Conservation (phyloP, 768 basidiomycete species). For the Dacryopinax spathularia region DNA sequence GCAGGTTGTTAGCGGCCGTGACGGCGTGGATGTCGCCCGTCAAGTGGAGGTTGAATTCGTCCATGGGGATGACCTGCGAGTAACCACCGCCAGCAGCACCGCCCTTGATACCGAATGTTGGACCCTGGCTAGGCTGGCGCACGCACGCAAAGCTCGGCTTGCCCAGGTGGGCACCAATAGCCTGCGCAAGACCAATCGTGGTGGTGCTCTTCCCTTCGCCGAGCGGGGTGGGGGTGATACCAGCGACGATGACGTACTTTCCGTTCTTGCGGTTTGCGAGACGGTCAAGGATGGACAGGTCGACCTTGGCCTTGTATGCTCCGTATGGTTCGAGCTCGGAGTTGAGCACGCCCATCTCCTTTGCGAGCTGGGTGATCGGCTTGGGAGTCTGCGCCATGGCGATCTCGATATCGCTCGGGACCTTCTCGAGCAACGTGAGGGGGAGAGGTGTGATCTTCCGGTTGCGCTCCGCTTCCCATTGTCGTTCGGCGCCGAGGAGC, state of each 20-base stretch:
- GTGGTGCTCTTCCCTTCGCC: conserved; percentile 99
- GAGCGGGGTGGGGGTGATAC: conserved; percentile 90
- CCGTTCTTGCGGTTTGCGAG: conserved; percentile 75
- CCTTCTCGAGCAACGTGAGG: conserved; percentile 65
- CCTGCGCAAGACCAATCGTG: conserved; percentile 91
- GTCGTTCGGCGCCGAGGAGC: conserved; percentile 63
- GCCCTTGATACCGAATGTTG: conserved; percentile 98
- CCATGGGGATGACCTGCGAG: conserved; percentile 98
- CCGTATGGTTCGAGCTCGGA: conserved; percentile 90
- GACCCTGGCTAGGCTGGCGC: conserved; percentile 94
- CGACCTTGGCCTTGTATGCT: conserved; percentile 93
- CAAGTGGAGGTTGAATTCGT: conserved; percentile 93
- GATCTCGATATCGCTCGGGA: conserved; percentile 94
- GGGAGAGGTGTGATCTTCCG: conserved; percentile 65
- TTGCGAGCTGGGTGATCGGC: conserved; percentile 65
- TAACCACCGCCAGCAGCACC: conserved; percentile 98
- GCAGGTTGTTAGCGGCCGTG: conserved; percentile 89
- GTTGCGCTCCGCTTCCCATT: conserved; percentile 53
- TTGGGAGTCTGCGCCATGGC: conserved; percentile 91
- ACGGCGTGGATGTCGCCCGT: conserved; percentile 98
- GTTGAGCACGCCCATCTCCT: conserved; percentile 72
- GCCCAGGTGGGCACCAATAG: conserved; percentile 83
- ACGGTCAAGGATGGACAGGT: conserved; percentile 73
- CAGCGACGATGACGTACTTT: conserved; percentile 92
- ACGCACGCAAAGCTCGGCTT: conserved; percentile 93